Base-by-base conservation (phyloP, 2,329 filamentous ascomycete genomes). In the Claviceps purpurea region DNA sequence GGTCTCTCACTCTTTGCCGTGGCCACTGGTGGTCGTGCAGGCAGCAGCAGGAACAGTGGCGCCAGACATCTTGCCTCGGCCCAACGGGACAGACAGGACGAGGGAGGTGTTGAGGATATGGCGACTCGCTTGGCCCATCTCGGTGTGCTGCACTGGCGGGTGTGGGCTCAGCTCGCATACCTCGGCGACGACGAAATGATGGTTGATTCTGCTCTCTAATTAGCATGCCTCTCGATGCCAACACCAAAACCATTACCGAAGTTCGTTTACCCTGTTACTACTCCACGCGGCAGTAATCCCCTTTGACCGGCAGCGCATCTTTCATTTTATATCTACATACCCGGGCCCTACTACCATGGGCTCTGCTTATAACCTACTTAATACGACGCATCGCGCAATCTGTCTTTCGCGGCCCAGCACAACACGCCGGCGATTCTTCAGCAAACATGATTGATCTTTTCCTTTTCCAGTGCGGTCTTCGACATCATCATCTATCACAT, bases 141-240 rank as follows among this genome's bases (percentile, higher is more conserved):
- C 45, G 82, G 87, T 14, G 76, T 93, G 5, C 70, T 97, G 24
- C 89, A 96, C 67, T 96, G 90, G 89, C 79, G 87, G 48, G 85
- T 95, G 3, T 97, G 90, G 89, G 78, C 79, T 1, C 79, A 80
- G 2, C 72, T 95, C 50, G 81, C 85, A 13, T 95, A 95, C 63
- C 57, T 69, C 14, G 67, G 66, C 26, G 73, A 72, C 30, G 54
- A 60, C 34, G 67, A 71, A 50, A 65, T 64, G 48, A 65, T 67
- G 61, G 55, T 59, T 30, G 67, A 70, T 14, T 48, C 39, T 30
- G 41, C 20, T 30, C 14, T n/a, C 20, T 45, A n/a, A 45, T 18
- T 2, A 7, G 16, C 6, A 5, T 16, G 41, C 11, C 10, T 11
- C 8, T 43, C 18, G 18, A 14, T 4, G 20, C 0, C 42, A 44